phyloP scores from a whole-genome alignment of 495 filamentous ascomycete species.

The Penicillium soppii region DNA sequence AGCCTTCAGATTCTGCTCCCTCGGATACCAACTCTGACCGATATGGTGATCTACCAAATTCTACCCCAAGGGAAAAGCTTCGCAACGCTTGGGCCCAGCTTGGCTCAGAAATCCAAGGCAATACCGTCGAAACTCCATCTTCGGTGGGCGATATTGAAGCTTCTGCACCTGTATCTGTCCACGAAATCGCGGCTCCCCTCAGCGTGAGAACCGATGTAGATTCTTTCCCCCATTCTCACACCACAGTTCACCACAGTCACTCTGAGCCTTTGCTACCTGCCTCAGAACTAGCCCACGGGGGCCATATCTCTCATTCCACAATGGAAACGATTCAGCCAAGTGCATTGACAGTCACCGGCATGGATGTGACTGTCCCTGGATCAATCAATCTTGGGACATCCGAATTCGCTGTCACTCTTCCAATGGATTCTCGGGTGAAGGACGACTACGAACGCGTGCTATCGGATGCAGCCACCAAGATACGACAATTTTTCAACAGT shows the following conservation, averaged over 20 bases:
- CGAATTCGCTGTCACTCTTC: conserved; percentile 45
- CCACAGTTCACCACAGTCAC: conserved; percentile 21
- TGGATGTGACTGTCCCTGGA: conserved; percentile 33
- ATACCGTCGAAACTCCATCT: conserved; percentile 38
- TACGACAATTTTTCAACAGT: conserved; percentile 26
- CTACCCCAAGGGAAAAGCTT: conserved; percentile 33
- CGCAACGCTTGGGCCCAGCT: conserved; percentile 29
- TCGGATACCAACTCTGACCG: conserved; percentile 22
- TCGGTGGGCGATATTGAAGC: conserved; percentile 45
- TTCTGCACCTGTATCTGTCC: conserved; percentile 21
- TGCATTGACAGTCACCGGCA: conserved; percentile 34
- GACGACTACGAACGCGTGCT: conserved; percentile 43
- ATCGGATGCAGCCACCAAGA: conserved; percentile 20
- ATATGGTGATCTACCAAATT: conserved; percentile 28
- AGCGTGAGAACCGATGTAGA: conserved; percentile 38
- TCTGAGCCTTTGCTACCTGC: conserved; percentile 23
- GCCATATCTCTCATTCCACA: conserved; percentile 5
- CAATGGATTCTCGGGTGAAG: conserved; percentile 47
- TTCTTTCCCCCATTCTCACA: conserved; percentile 18
- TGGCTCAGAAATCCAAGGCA: conserved; percentile 11
- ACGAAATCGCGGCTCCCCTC: conserved; percentile 35
- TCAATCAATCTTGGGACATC: conserved; percentile 41
- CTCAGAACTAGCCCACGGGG: conserved; percentile 13
- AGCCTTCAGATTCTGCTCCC: not conserved
- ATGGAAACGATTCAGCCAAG: conserved; percentile 46